Evolutionary conservation across 2,329 filamentous ascomycete species (phyloP).

Genomic region (Talaromyces piceae): DNA sequence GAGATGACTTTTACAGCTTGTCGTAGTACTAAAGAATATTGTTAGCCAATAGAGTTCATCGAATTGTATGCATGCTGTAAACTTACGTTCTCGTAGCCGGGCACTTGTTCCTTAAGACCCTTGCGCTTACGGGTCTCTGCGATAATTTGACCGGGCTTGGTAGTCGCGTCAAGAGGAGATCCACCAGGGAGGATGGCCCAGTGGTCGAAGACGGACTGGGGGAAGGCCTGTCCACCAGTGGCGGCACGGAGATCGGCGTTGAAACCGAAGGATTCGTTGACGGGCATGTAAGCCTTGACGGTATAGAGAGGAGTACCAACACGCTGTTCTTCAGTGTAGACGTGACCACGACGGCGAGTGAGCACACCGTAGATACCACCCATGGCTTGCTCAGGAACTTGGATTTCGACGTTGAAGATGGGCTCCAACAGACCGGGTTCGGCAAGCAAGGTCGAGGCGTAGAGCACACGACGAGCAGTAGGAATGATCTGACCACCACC

Average conservation of each 20-base stretch:
- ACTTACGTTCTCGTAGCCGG: slow-evolving; percentile 92
- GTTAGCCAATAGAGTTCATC: slow-evolving; percentile 31
- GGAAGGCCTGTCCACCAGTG: slow-evolving; percentile 97
- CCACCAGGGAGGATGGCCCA: slow-evolving; percentile 96
- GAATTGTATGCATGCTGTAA: neutral
- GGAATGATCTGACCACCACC: slow-evolving; percentile 99
- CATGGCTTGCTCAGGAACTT: slow-evolving; percentile 97
- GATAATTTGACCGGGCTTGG: slow-evolving; percentile 77
- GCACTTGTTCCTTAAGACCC: slow-evolving; percentile 96
- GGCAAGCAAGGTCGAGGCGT: slow-evolving; percentile 84
- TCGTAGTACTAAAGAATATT: slow-evolving; percentile 72
- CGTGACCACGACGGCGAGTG: slow-evolving; percentile 95
- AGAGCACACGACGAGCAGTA: slow-evolving; percentile 94
- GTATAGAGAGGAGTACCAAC: slow-evolving; percentile 98
- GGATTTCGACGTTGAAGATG: slow-evolving; percentile 98
- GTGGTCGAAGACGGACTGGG: slow-evolving; percentile 97
- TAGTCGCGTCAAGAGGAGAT: slow-evolving; percentile 73
- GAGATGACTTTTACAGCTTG: slow-evolving; percentile 70
- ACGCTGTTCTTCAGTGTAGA: slow-evolving; percentile 97
- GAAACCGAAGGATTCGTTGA: slow-evolving; percentile 99
- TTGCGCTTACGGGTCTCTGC: slow-evolving; percentile 95
- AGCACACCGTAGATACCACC: slow-evolving; percentile 99
- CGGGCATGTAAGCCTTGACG: slow-evolving; percentile 94
- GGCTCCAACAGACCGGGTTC: slow-evolving; percentile 90
- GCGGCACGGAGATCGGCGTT: slow-evolving; percentile 89